phyloP scores from a whole-genome alignment of 106 monocot genomes.

The Dendrobium catenatum region DNA sequence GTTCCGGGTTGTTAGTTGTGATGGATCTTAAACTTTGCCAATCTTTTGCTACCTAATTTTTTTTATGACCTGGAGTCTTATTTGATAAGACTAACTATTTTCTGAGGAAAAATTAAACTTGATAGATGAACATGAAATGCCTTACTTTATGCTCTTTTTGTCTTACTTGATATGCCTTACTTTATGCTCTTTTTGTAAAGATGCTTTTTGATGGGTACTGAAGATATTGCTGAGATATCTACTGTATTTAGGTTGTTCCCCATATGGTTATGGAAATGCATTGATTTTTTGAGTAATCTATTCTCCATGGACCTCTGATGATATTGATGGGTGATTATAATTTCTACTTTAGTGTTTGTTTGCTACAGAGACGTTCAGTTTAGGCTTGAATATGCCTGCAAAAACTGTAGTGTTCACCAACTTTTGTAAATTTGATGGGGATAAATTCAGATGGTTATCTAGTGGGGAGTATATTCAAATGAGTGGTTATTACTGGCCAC shows the following conservation, averaged over 20 bases:
- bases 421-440: constrained; percentile 95
- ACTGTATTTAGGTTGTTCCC: neutral
- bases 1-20: neutral
- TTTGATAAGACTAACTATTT: no score
- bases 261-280: neutral
- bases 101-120: no score
- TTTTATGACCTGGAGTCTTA: neutral
- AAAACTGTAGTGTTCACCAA: constrained; percentile 98
- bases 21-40: neutral
- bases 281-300: constrained; percentile 2
- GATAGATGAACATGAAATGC: neutral
- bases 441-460: no score
- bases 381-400: constrained; percentile 99
- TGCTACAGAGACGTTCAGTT: constrained; percentile 99
- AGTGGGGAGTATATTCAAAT: no score
- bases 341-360: constrained; percentile 72
- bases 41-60: neutral
- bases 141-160: neutral
- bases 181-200: no score
- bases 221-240: no score
- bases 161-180: neutral
- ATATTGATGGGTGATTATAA: constrained; percentile 15
- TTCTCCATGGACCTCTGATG: neutral
- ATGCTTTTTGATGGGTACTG: no score
- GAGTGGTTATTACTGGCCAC: no score